Evolutionary conservation across 495 filamentous ascomycete genomes (phyloP), one percentile per base, ranked within the genome.

Genomic region (Aspergillus egyptiacus): DNA sequence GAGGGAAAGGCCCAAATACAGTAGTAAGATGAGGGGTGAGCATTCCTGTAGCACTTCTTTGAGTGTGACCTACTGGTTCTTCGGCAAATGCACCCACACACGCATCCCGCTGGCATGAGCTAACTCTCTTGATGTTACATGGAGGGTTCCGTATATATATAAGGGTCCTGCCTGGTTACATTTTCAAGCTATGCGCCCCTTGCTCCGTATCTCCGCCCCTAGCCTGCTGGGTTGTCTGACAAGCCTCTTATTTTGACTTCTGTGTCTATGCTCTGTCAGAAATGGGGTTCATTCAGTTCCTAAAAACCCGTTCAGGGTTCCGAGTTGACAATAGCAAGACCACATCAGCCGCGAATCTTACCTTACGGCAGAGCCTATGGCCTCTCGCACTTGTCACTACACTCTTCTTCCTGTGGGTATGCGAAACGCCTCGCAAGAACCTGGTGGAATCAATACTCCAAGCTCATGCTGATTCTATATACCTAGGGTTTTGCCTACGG

Each of bases 391-490:
- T 80, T 5, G 73, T 67, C 48, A 74, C 68, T 18, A 75, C 82
- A 45, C 69, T 88, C n/a, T 87, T 86, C 68, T 87, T 90, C 63
- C 67, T 88, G 39, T 87, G 83, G 86, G 67, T 69, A 55, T 19
- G 37, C 18, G n/a, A n/a, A 18, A 9, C 6, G 4, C 3, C 2
- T 13, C 15, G 11, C 3, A 6, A 14, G 5, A 4, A 18, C n/a
- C 5, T 18, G 11, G 18, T 1, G 10, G 33, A 41, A 27, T 37
- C 18, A 13, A 13, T 5, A n/a, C 6, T 18, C 11, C 11, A 27
- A 13, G 3, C n/a, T 24, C 10, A 5, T 14, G 18, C 43, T 48
- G 35, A 48, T 41, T 13, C 27, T 0, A 23, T 60, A 18, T 56
- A n/a, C n/a, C n/a, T n/a, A 74, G 75, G 76, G 75, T 7, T 79